phyloP scores from a whole-genome alignment of 768 basidiomycete genomes.

The Amylocystis lapponica region DNA sequence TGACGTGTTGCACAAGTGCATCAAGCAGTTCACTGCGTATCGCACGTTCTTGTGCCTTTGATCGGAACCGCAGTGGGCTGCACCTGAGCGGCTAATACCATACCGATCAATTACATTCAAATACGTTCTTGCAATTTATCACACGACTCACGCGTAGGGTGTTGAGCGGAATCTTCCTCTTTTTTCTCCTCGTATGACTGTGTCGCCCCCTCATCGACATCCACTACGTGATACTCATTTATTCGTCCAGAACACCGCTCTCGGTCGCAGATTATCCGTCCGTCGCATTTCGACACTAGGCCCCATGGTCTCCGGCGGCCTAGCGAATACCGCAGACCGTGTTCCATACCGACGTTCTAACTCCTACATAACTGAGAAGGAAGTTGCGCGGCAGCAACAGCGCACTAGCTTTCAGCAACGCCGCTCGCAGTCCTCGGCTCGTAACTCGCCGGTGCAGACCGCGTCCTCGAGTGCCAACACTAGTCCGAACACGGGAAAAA shows the following conservation, averaged over 20 bases:
- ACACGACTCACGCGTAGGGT: too few relatives aligned
- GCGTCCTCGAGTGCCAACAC: constrained; percentile 3
- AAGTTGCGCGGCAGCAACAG: constrained; percentile 4
- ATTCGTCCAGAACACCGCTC: constrained; percentile 58
- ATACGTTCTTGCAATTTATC: too few relatives aligned
- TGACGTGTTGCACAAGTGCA: neutral
- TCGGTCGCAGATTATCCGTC: constrained; percentile 61
- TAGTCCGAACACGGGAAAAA: too few relatives aligned
- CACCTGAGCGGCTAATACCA: too few relatives aligned
- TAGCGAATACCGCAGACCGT: constrained; percentile 5
- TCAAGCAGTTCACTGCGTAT: neutral
- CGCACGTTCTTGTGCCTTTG: too few relatives aligned
- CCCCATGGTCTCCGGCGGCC: constrained; percentile 6
- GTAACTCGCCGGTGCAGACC: constrained; percentile 13
- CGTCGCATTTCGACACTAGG: constrained; percentile 7
- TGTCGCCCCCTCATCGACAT: constrained; percentile 8
- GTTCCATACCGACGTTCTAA: constrained; percentile 18
- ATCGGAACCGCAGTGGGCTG: neutral
- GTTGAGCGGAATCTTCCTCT: too few relatives aligned
- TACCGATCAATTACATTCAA: too few relatives aligned
- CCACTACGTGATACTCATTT: too few relatives aligned
- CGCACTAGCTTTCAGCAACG: constrained; percentile 7
- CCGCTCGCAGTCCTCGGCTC: constrained; percentile 22
- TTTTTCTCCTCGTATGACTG: too few relatives aligned
- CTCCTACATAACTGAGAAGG: constrained; percentile 16